Conservation (phyloP, 1,284 basidiomycete genomes). For the Ceratobasidium papillatum region DNA sequence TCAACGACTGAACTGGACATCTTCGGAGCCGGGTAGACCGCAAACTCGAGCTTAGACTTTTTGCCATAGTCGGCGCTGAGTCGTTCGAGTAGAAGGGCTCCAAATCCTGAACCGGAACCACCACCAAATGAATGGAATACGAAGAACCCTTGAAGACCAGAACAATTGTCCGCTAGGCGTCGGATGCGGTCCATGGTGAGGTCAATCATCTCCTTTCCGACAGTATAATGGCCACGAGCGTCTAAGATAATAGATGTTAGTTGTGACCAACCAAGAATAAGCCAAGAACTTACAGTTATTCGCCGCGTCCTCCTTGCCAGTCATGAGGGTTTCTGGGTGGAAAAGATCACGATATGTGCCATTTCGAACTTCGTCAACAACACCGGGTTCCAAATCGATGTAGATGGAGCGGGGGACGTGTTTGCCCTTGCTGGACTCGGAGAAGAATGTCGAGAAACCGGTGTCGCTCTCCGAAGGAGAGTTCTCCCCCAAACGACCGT, state of each 20-base stretch:
- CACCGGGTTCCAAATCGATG: slow-evolving; percentile 95
- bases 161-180: slow-evolving; percentile 96
- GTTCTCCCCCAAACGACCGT: slow-evolving; percentile 85
- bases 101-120: slow-evolving; percentile 98
- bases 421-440: slow-evolving; percentile 72
- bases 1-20: slow-evolving; percentile 98
- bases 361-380: slow-evolving; percentile 94
- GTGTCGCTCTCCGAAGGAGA: slow-evolving; percentile 80
- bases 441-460: slow-evolving; percentile 97
- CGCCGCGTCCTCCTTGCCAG: slow-evolving; percentile 99
- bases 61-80: slow-evolving; percentile 98
- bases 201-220: slow-evolving; percentile 87
- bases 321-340: slow-evolving; percentile 99
- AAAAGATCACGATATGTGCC: slow-evolving; percentile 95
- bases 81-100: slow-evolving; percentile 94
- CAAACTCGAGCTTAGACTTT: slow-evolving; percentile 99
- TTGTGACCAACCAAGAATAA: slow-evolving; percentile 42
- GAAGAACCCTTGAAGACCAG: slow-evolving; percentile 99
- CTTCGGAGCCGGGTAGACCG: slow-evolving; percentile 95
- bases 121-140: slow-evolving; percentile 99
- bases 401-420: slow-evolving; percentile 98
- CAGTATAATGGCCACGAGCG: slow-evolving; percentile 97
- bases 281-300: slow-evolving; percentile 85
- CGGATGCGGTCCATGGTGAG: slow-evolving; percentile 95
- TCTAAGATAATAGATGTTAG: slow-evolving; percentile 60